Conservation (phyloP, 1,284 basidiomycete genomes). For the Naganishia liquefaciens region DNA sequence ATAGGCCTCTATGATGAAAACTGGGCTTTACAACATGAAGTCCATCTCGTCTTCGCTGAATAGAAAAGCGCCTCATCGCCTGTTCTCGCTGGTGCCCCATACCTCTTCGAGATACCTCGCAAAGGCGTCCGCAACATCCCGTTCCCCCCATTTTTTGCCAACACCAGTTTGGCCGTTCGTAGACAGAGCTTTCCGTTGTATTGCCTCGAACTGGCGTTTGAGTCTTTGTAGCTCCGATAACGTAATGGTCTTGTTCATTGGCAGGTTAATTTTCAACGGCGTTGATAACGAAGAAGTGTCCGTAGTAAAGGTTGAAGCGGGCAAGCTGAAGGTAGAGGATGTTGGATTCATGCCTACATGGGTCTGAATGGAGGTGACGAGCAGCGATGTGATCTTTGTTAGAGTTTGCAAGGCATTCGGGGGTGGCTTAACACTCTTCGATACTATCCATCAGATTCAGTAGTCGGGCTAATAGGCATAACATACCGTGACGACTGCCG, state of each 20-base stretch:
- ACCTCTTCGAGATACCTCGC: constrained; percentile 71
- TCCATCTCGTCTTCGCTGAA: too few relatives aligned
- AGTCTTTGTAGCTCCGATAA: constrained; percentile 80
- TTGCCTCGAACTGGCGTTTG: constrained; percentile 82
- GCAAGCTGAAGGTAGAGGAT: constrained; percentile 59
- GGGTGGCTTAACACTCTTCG: constrained; percentile 71
- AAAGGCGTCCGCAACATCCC: constrained; percentile 72
- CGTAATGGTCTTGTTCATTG: constrained; percentile 70
- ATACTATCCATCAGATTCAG: not conserved
- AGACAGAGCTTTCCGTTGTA: constrained; percentile 83
- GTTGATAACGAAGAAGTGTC: not conserved
- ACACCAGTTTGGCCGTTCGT: constrained; percentile 78
- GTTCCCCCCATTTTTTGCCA: constrained; percentile 71
- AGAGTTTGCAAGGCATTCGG: constrained; percentile 76
- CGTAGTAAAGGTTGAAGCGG: constrained; percentile 59
- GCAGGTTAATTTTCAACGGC: constrained; percentile 53
- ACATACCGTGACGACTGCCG: constrained; percentile 75
- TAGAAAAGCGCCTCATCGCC: constrained; percentile 9
- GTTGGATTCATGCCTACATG: constrained; percentile 58
- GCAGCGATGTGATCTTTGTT: constrained; percentile 67
- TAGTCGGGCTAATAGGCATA: not conserved
- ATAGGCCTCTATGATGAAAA: too few relatives aligned
- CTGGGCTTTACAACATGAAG: too few relatives aligned
- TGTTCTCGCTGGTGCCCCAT: constrained; percentile 44
- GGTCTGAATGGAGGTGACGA: constrained; percentile 69